phyloP scores from a whole-genome alignment of 495 filamentous ascomycete genomes.

The Talaromyces borbonicus region DNA sequence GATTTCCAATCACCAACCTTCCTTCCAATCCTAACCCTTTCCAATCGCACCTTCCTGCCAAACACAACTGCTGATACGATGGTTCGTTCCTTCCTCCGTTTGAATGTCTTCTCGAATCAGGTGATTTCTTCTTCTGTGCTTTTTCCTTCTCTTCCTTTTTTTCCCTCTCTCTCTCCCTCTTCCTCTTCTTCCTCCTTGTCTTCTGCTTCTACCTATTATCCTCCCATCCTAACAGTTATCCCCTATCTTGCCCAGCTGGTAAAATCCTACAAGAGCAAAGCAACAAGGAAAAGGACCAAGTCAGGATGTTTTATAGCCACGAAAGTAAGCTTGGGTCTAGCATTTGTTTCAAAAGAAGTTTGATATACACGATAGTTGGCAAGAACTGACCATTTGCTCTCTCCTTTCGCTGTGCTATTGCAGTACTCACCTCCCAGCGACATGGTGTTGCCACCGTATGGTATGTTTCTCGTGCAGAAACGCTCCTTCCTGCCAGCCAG shows the following conservation, averaged over 20 bases:
- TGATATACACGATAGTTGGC: background rate
- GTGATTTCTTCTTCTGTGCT: background rate
- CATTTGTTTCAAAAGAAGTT: too few relatives aligned
- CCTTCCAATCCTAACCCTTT: too few relatives aligned
- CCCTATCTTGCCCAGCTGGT: too few relatives aligned
- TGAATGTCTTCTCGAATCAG: background rate
- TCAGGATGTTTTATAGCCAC: slow-evolving; percentile 82
- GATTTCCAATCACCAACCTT: background rate
- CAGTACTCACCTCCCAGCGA: slow-evolving; percentile 79
- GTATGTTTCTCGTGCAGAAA: slow-evolving; percentile 39
- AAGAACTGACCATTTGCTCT: slow-evolving; percentile 9
- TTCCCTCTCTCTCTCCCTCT: background rate
- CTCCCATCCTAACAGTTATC: too few relatives aligned
- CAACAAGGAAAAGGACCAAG: too few relatives aligned
- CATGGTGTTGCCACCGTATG: slow-evolving; percentile 93
- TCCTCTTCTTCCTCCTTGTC: background rate
- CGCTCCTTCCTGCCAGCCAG: slow-evolving; percentile 1
- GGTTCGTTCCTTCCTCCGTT: background rate
- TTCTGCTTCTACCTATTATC: background rate
- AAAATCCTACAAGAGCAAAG: too few relatives aligned
- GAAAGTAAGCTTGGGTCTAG: slow-evolving; percentile 51
- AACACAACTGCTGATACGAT: background rate
- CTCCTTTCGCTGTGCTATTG: slow-evolving; percentile 12
- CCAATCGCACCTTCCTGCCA: background rate
- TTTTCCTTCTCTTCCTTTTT: background rate